phyloP scores from a whole-genome alignment of 2,329 filamentous ascomycete species.

The Scolecobasidium constrictum region DNA sequence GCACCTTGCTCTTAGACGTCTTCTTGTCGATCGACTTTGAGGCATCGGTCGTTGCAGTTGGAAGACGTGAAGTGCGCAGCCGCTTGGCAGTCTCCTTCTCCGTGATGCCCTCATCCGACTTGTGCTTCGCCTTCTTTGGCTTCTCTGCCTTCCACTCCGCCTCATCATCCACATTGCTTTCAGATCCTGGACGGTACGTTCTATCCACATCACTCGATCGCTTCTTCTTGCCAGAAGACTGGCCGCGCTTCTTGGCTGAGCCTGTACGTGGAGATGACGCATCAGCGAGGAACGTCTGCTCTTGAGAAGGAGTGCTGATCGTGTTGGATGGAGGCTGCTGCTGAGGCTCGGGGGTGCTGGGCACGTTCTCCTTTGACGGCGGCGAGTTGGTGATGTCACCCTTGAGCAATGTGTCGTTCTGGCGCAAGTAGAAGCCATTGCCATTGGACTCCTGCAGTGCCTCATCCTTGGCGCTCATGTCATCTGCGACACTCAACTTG shows the following conservation, averaged over 20 bases:
- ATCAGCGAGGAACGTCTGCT: not conserved
- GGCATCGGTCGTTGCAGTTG: not conserved
- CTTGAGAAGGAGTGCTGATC: not conserved
- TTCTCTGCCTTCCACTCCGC: not conserved
- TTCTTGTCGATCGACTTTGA: not conserved
- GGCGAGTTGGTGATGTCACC: not conserved
- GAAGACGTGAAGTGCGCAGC: not conserved
- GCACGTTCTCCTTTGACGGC: not conserved
- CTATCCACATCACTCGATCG: not conserved
- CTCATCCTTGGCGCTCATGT: not conserved
- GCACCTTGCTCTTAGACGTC: not conserved
- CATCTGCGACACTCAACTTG: not conserved
- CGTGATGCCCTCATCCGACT: not conserved
- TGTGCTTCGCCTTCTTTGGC: not conserved
- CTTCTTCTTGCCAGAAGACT: not conserved
- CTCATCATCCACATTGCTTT: not conserved
- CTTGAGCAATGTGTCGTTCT: constrained; percentile 1
- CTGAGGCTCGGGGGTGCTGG: not conserved
- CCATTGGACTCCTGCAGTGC: not conserved
- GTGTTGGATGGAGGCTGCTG: not conserved
- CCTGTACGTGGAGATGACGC: not conserved
- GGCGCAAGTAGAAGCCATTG: not conserved
- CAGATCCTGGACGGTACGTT: not conserved
- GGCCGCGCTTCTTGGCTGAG: not conserved
- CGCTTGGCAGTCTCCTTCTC: not conserved